A percentile compares a stretch with the other conserved stretches of the same genome.
These are phyloP conservation scores for Ophiobolus disseminans DNA, from an alignment of 2,329 filamentous ascomycete species.

Conservation along the genomic window DNA sequence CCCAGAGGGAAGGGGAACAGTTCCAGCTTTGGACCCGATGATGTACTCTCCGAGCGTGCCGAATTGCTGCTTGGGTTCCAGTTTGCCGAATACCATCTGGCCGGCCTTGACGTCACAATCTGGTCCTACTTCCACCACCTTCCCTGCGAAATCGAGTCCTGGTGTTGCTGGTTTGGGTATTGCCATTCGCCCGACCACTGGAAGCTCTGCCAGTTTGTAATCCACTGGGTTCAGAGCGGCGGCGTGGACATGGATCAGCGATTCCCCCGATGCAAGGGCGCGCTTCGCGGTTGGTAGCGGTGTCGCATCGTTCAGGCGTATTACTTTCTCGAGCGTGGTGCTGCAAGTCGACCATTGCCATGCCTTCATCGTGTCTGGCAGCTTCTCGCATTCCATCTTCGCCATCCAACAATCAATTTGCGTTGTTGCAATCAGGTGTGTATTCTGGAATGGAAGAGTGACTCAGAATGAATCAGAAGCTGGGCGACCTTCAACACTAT, in stretches of 20 bases:
- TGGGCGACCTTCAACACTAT: not conserved
- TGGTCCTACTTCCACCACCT: constrained; percentile 12
- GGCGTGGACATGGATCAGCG: constrained; percentile 20
- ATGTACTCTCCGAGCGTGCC: constrained; percentile 30
- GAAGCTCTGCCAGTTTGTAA: constrained; percentile 29
- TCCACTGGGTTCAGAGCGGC: constrained; percentile 35
- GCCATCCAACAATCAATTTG: not conserved
- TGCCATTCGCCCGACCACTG: constrained; percentile 22
- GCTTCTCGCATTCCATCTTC: not conserved
- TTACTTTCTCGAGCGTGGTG: constrained; percentile 19
- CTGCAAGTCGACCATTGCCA: constrained; percentile 29
- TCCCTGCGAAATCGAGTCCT: constrained; percentile 28
- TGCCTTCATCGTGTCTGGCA: constrained; percentile 30
- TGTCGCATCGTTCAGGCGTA: constrained; percentile 16
- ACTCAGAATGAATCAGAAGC: not conserved
- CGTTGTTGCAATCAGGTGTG: not conserved
- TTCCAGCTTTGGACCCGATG: constrained; percentile 24
- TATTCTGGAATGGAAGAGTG: not conserved
- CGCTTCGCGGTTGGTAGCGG: constrained; percentile 7
- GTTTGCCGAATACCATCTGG: constrained; percentile 30
- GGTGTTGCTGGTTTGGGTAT: constrained; percentile 32
- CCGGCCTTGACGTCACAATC: constrained; percentile 15
- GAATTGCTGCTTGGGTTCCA: constrained; percentile 31
- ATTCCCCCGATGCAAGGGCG: constrained; percentile 16
- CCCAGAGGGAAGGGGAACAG: constrained; percentile 22